Evolutionary conservation across 2,329 filamentous ascomycete genomes (phyloP), one percentile per base, ranked within the genome.

Genomic region (Sporothrix mexicana): DNA sequence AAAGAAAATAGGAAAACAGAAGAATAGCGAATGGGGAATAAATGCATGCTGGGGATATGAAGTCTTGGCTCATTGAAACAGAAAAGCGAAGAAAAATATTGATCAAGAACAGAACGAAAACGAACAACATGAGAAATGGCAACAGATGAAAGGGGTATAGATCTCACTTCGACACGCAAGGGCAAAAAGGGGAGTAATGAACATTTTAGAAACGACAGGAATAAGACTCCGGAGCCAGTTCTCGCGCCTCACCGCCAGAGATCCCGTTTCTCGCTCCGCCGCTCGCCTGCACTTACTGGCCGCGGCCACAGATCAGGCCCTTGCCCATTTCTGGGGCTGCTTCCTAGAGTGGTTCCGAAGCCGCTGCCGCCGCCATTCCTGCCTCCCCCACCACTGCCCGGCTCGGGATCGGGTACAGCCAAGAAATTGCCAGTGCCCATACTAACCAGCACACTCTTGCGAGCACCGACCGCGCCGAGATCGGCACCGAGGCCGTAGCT

Each of bases 401-500:
- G 47, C 76, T 72, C 76, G 3, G 76, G 73, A 5, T 80, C 82
- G 3, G 87, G 86, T 41, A 90, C 80, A 7, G 87, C 84, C 72
- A 89, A 77, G 76, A 89, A 90, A 13, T 84, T 84, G 6, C 87
- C 86, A 2, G 82, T 78, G 0, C 85, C 85, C 64, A 86, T 85
- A 25, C 84, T 85, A 55, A 88, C 80, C 76, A 90, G 82, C 72
- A 89, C 80, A 72, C 88, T 89, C 75, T 84, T 83, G 72, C 88
- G 81, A 15, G 86, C 85, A 7, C 86, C 87, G 7, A 85, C 84
- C 4, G 81, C 80, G 72, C 86, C 84, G 85, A 87, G 80, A 74
- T 88, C 87, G 17, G 85, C 82, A n/a, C 83, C 84, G 49, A 90
- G 82, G 15, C 88, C 88, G 78, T 88, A 90, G 77, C 84, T 87